A percentile compares a stretch with the other conserved stretches of the same genome.
Evolutionary conservation across 2,329 filamentous ascomycete genomes (phyloP).

Genomic region (Verticillium klebahnii): DNA sequence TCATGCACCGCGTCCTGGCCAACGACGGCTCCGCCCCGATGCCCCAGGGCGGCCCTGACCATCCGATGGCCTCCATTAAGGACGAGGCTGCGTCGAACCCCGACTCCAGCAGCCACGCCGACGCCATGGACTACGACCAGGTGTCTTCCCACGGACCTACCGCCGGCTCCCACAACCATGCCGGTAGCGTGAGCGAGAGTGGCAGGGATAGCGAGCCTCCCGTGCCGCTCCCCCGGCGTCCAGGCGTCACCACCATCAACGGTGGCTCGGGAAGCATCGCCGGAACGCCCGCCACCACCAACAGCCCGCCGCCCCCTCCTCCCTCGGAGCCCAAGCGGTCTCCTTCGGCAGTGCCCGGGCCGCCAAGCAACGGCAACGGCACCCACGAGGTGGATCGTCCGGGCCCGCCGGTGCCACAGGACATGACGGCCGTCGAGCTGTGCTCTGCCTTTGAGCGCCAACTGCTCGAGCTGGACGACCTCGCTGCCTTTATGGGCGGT

Average conservation of each 20-base stretch:
- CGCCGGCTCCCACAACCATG: conserved; percentile 22
- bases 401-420: conserved; percentile 23
- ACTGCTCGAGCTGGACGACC: conserved; percentile 55
- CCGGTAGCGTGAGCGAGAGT: conserved; percentile 27
- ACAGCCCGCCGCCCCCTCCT: conserved; percentile 34
- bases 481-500: conserved; percentile 59
- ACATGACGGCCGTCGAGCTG: conserved; percentile 56
- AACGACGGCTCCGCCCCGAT: conserved; percentile 40
- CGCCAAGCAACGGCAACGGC: conserved; percentile 9
- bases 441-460: conserved; percentile 57
- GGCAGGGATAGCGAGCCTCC: conserved; percentile 52
- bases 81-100: conserved; percentile 52
- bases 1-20: conserved; percentile 57
- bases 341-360: conserved; percentile 13
- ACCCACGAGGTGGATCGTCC: conserved; percentile 12
- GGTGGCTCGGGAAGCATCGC: conserved; percentile 46
- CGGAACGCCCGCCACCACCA: conserved; percentile 40
- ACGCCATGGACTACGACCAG: conserved; percentile 53
- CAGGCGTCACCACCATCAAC: conserved; percentile 56
- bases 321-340: conserved; percentile 32
- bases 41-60: conserved; percentile 20
- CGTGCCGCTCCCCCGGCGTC: conserved; percentile 39
- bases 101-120: conserved; percentile 50
- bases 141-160: conserved; percentile 23
- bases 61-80: conserved; percentile 37